Evolutionary conservation across 2,329 filamentous ascomycete species (phyloP), one percentile per base, ranked within the genome.

Genomic region (Fusarium nelsonii): DNA sequence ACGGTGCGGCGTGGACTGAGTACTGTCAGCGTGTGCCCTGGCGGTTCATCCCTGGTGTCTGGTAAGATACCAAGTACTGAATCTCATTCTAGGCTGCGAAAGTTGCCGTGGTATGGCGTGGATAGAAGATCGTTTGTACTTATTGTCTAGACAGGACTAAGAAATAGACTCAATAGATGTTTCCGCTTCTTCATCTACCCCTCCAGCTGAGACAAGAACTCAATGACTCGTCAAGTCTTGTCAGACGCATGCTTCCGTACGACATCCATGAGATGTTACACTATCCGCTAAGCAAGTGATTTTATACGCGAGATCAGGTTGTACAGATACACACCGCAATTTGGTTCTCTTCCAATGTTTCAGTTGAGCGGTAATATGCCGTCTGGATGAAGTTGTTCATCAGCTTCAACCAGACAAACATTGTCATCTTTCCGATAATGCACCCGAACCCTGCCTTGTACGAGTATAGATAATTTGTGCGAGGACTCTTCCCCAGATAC

Each of bases 1-100:
- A 85, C 56, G 82, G 83, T 4, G 69, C 75, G 4, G 75, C 76
- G 2, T 85, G 83, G 83, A 74, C 78, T 9, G 76, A 78, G 43
- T 84, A 85, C 68, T 82, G 81, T 63, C 63, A 59, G 20, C 77
- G 70, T 6, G 82, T 84, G 5, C 76, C 67, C 11, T 84, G 79
- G 78, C 78, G 81, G 26, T 75, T 83, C 12, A 59, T 83, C 14
- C 81, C 78, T 8, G 75, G 74, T 4, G 32, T 76, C 28, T 76
- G 74, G 74, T 76, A 30, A 70, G 14, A 36, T 8, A 11, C 8
- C 12, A 7, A n/a, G 9, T 12, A 7, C 6, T 20, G 18, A 11
- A 15, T 18, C 30, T 45, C 6, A 14, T 26, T 26, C 9, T 28
- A 15, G n/a, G 8, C 3, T 8, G 8, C 15, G 5, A 16, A 4